Evolutionary conservation across 2,329 filamentous ascomycete genomes (phyloP), one percentile per base, ranked within the genome.

Genomic region (Curvularia spicifera): DNA sequence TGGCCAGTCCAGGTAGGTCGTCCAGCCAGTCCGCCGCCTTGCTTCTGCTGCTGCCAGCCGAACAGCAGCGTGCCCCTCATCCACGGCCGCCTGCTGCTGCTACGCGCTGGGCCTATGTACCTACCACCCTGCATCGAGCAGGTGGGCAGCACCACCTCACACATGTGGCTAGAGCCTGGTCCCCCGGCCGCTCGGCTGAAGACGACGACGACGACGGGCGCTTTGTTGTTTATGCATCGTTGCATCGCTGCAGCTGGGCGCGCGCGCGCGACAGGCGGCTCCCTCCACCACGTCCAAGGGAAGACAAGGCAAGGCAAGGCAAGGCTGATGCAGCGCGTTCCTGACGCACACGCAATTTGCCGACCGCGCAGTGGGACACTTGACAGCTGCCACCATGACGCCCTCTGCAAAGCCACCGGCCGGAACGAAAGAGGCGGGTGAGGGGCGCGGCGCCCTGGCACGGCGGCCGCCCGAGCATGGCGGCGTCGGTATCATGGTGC

Each of bases 341-440:
- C 75, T 78, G 75, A 75, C 73, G 75, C 74, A 77, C 72, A 77
- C 74, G 75, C 74, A 77, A 77, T 77, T 76, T 71, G 71, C 71
- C 60, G 65, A 70, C 71, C 69, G 18, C 18, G 18, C 18, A 18
- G 68, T 69, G 63, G 68, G 22, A 70, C 71, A 68, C 73, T 72
- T 71, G 72, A 74, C 72, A 69, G 65, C 67, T 67, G 66, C 67
- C 65, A 69, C 60, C 65, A 61, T 60, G 20, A 65, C 50, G 63
- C 66, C 18, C 20, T 62, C 62, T 59, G 39, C 59, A 62, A 65
- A 72, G 69, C 66, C 68, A 68, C 67, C 67, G 59, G 52, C 63
- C 55, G 57, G 51, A 40, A 26, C 10, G 12, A 15, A 12, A 13
- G 10, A 15, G 2, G 31, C 13, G 31, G 31, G 31, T 5, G 31